These are phyloP conservation scores for Bruguiera gymnorhiza DNA, from an alignment of 345 rosid genomes.

Conservation along the genomic window DNA sequence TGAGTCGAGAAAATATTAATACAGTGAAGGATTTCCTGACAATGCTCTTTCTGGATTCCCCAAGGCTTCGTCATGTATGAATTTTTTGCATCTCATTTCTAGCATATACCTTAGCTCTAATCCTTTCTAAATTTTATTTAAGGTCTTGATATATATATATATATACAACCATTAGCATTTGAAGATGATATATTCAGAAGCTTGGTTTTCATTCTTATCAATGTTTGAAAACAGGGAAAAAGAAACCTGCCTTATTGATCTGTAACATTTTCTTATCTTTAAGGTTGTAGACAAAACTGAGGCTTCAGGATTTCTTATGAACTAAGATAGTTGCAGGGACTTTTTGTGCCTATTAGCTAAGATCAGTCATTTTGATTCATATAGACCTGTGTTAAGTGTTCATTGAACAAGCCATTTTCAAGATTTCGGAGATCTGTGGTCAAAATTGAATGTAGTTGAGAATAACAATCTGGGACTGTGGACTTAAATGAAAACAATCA, in stretches of 20 bases:
- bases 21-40: constrained; percentile 85
- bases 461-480: constrained; percentile 5
- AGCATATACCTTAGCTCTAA: not conserved
- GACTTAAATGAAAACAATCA: constrained; percentile 5
- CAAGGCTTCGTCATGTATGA: constrained; percentile 75
- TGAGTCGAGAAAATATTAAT: constrained; percentile 59
- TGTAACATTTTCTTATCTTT: not conserved
- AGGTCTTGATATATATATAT: not conserved
- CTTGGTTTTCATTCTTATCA: not conserved
- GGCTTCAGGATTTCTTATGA: not conserved
- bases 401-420: not conserved
- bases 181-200: not conserved
- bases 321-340: no score
- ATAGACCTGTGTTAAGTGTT: not conserved
- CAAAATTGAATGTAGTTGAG: not conserved
- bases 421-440: no score
- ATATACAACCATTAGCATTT: not conserved
- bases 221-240: no score
- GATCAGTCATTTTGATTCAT: not conserved
- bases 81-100: not conserved
- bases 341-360: not conserved
- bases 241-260: not conserved
- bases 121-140: not conserved
- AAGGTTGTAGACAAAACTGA: not conserved
- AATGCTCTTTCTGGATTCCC: constrained; percentile 54